phyloP scores from a whole-genome alignment of 129 eudicot species.

The Sambucus nigra region DNA sequence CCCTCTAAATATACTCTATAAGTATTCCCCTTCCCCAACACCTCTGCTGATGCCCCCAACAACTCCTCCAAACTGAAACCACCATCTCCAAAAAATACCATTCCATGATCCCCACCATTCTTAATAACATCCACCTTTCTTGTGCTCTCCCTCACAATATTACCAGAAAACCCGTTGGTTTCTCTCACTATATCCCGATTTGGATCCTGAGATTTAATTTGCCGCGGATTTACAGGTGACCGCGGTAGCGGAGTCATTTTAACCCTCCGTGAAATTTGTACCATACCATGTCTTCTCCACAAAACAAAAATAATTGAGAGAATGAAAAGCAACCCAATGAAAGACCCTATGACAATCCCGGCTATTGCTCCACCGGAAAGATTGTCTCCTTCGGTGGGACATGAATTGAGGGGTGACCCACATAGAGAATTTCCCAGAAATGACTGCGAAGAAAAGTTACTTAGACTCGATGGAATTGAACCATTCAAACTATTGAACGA shows the following conservation, averaged over 20 bases:
- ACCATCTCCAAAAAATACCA: constrained; percentile 35
- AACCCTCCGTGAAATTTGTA: constrained; percentile 9
- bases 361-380: constrained; percentile 56
- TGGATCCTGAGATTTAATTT: constrained; percentile 14
- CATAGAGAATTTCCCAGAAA: constrained; percentile 30
- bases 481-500: constrained; percentile 28
- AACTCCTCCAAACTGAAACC: constrained; percentile 42
- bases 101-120: constrained; percentile 19
- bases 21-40: constrained; percentile 55
- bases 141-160: constrained; percentile 9
- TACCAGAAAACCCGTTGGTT: constrained; percentile 12
- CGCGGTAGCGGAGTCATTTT: constrained; percentile 19
- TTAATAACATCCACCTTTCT: not conserved
- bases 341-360: constrained; percentile 56
- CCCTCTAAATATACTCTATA: constrained; percentile 45
- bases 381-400: constrained; percentile 12
- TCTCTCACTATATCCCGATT: constrained; percentile 18
- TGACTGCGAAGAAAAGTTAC: not conserved
- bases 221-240: constrained; percentile 25
- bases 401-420: constrained; percentile 21
- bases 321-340: constrained; percentile 24
- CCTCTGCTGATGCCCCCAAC: constrained; percentile 58
- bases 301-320: constrained; percentile 6
- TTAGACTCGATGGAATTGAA: constrained; percentile 18
- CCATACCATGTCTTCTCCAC: constrained; percentile 17